Evolutionary conservation across 805 yeast genomes (phyloP).

Genomic region (Candida sphagnicola): DNA sequence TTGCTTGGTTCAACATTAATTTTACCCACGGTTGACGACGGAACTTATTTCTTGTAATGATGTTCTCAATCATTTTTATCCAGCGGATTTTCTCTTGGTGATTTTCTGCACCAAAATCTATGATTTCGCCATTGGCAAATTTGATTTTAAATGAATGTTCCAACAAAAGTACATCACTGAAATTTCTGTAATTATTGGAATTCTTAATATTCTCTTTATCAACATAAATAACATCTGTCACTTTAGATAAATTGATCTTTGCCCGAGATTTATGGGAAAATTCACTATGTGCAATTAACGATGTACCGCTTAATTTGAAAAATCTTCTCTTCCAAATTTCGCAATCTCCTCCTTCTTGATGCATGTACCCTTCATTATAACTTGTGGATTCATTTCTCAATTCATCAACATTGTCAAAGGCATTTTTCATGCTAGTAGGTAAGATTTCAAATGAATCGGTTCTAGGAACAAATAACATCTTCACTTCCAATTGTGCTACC

Average conservation of each 20-base stretch:
- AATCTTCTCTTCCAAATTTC: conserved; percentile 67
- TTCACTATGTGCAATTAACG: conserved; percentile 74
- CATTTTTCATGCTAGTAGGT: conserved; percentile 63
- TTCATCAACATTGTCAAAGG: conserved; percentile 31
- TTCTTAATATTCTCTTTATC: conserved; percentile 32
- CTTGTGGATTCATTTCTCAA: conserved; percentile 21
- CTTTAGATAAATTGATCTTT: conserved; percentile 69
- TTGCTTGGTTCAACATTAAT: conserved; percentile 29
- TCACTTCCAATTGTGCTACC: conserved; percentile 64
- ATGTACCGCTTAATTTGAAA: conserved; percentile 68
- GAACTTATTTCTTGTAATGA: conserved; percentile 52
- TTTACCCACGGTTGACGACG: conserved; percentile 63
- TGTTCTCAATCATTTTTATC: conserved; percentile 56
- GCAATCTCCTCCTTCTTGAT: conserved; percentile 92
- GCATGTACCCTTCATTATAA: conserved; percentile 62
- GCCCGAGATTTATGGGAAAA: conserved; percentile 65
- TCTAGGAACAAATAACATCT: conserved; percentile 68
- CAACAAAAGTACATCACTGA: conserved; percentile 66
- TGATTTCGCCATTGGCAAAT: conserved; percentile 76
- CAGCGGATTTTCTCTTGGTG: conserved; percentile 58
- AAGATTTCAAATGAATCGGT: conserved; percentile 54
- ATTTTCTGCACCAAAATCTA: conserved; percentile 83
- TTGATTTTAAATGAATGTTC: conserved; percentile 72
- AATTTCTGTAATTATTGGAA: conserved; percentile 46
- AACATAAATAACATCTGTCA: conserved; percentile 46